Conservation (phyloP, 2,329 filamentous ascomycete species). For the Ampelomyces quisqualis region DNA sequence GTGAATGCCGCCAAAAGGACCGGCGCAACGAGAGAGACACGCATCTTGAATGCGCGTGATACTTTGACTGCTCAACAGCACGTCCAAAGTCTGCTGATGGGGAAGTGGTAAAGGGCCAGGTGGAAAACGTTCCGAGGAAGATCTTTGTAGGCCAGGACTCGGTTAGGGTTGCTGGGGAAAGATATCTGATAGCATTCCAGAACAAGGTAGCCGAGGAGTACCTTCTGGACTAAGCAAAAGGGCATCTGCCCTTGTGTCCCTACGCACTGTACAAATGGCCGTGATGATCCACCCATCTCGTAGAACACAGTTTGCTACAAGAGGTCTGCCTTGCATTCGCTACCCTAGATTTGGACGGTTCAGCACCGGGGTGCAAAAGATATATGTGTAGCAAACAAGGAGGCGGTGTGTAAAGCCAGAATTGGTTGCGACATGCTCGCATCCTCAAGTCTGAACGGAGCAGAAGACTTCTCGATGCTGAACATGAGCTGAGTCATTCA, state of each 20-base stretch:
- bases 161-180: constrained; percentile 8
- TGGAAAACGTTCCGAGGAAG: no score
- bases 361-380: not conserved
- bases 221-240: no score
- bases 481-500: not conserved
- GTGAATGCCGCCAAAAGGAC: constrained; percentile 15
- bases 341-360: not conserved
- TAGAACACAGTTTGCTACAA: not conserved
- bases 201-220: no score
- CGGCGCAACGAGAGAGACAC: constrained; percentile 15
- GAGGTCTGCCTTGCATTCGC: constrained; percentile 1
- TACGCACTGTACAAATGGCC: not conserved
- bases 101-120: no score
- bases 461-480: not conserved
- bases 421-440: no score
- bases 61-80: no score
- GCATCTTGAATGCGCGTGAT: constrained; percentile 20
- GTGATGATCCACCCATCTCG: not conserved
- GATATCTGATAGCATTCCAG: constrained; percentile 5
- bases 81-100: no score
- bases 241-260: not conserved
- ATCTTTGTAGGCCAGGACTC: not conserved
- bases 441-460: not conserved
- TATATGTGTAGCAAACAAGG: no score
- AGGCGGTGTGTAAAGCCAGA: no score